Conservation (phyloP, 352 stramenopile genomes). For the Phytophthora cactorum region DNA sequence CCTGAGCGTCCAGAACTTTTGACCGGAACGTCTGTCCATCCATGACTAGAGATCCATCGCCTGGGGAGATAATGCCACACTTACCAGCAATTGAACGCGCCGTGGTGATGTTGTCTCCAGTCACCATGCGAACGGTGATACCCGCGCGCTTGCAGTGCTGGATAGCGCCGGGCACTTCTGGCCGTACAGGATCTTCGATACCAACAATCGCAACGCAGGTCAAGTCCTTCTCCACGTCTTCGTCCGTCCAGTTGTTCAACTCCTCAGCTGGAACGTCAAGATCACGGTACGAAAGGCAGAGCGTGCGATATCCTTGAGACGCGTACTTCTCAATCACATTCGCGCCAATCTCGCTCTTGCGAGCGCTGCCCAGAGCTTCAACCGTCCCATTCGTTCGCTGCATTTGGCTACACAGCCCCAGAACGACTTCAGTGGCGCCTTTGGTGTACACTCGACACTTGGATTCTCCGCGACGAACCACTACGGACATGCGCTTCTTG, state of each 20-base stretch:
- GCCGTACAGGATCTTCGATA: constrained; percentile 51
- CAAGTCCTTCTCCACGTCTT: constrained; percentile 66
- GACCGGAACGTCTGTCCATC: constrained; percentile 53
- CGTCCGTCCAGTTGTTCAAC: constrained; percentile 39
- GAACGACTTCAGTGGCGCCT: constrained; percentile 61
- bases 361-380: constrained; percentile 22
- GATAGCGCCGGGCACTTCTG: constrained; percentile 46
- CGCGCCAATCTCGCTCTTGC: constrained; percentile 39
- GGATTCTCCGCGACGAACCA: constrained; percentile 40
- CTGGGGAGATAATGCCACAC: constrained; percentile 44
- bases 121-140: constrained; percentile 57
- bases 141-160: constrained; percentile 45
- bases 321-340: constrained; percentile 80
- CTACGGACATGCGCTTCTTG: constrained; percentile 71
- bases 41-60: constrained; percentile 56
- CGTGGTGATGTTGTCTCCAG: constrained; percentile 55
- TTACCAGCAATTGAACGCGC: constrained; percentile 46
- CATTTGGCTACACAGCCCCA: constrained; percentile 47
- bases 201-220: constrained; percentile 49
- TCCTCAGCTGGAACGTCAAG: constrained; percentile 44
- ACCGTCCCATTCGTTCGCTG: constrained; percentile 41
- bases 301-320: constrained; percentile 64
- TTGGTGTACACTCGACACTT: constrained; percentile 62
- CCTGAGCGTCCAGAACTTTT: constrained; percentile 47
- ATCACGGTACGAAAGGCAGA: constrained; percentile 81